Evolutionary conservation across 441 rosid genomes (phyloP), one percentile per base, ranked within the genome.

Genomic region (Isatis lusitanica): DNA sequence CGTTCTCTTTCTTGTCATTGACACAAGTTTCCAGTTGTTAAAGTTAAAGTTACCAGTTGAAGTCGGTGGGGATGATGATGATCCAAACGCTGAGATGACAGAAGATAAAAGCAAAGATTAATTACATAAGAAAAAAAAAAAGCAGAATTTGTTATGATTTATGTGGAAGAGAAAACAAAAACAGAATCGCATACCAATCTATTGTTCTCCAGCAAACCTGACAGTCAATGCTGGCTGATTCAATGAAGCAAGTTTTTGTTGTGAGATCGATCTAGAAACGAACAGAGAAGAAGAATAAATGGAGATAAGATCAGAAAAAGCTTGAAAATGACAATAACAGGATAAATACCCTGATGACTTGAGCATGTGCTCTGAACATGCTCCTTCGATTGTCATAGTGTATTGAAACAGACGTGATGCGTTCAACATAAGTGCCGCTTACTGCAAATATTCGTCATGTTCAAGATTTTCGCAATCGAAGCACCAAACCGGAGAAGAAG

Each of bases 361-460:
- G 98, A 5, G 97, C 97, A 85, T 93, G 97, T 59, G 98, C 84
- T 80, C 96, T 86, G 73, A 96, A 90, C 93, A 87, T 88, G 75
- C 94, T 73, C 75, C 84, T 87, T 21, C 91, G 83, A 56, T 86
- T 83, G 57, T 90, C 95, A 80, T 78, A 85, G 71, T 93, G 87
- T 96, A 96, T 46, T 98, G 94, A 80, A 96, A 91, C 30, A 98
- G 87, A 78, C 99, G 95, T 1, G 97, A 91, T 18, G 97, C 98
- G 82, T 96, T 93, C 72, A 96, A 80, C 16, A 91, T 98, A 31
- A 96, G 90, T 3, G 99, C 90, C 6, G 99, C 98, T 88, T 89
- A 94, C 98, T 95, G 79, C 72, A 66, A 66, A 52, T 21, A 52
- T 31, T 33, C 30, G 24, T 15, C 16, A 57, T 16, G 42, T 9